These are phyloP conservation scores for Nakazawaea ernobii DNA, from an alignment of 805 yeast genomes.

Conservation along the genomic window DNA sequence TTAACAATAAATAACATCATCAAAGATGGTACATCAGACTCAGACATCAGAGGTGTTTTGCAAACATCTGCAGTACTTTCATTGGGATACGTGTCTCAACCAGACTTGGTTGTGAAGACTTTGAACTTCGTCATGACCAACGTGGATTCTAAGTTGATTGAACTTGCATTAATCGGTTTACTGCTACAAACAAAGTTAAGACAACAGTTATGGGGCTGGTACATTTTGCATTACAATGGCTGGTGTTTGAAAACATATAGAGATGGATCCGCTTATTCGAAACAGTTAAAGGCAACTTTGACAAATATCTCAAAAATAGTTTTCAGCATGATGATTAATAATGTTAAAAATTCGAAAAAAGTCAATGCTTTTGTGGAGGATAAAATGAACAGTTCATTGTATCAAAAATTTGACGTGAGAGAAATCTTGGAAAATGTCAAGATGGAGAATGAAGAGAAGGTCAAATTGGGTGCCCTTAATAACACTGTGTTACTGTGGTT, in stretches of 20 bases:
- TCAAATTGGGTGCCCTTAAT: constrained; percentile 20
- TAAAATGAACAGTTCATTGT: constrained; percentile 10
- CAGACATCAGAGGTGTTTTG: constrained; percentile 26
- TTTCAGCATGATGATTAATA: constrained; percentile 23
- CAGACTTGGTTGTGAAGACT: constrained; percentile 43
- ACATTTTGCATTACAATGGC: constrained; percentile 39
- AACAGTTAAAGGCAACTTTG: constrained; percentile 39
- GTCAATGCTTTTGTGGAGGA: constrained; percentile 16
- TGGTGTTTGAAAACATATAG: constrained; percentile 46
- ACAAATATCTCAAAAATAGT: constrained; percentile 36
- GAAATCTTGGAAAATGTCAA: constrained; percentile 17
- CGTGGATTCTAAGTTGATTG: constrained; percentile 49
- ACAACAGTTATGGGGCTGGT: constrained; percentile 52
- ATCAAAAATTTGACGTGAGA: constrained; percentile 1
- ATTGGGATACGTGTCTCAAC: constrained; percentile 42
- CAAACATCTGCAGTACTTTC: constrained; percentile 54
- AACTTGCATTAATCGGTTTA: constrained; percentile 52
- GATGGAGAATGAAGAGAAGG: constrained; percentile 17
- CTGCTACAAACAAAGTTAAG: constrained; percentile 28
- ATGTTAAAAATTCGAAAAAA: constrained; percentile 15
- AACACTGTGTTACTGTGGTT: constrained; percentile 12
- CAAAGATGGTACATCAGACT: constrained; percentile 13
- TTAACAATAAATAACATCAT: constrained; percentile 36
- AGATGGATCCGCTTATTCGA: constrained; percentile 39
- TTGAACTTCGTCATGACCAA: constrained; percentile 54